Percentiles rank a stretch among this genome's conserved stretches.
Conservation (phyloP, 306 rosid species). For the Cercis canadensis region DNA sequence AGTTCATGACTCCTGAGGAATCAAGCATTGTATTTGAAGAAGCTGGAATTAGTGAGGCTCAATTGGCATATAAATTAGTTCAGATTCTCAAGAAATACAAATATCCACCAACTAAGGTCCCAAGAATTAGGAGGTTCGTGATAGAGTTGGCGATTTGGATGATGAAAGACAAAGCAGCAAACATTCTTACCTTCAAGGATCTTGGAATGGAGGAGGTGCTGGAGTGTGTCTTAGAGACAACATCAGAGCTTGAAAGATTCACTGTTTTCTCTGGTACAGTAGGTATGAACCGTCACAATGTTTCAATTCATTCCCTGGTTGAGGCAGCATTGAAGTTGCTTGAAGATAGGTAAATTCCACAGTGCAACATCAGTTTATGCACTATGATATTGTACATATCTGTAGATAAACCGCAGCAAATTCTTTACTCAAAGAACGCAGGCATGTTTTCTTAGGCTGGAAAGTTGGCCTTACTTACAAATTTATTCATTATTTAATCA, state of each 20-base stretch:
- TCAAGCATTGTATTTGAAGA: conserved; percentile 62
- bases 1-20: conserved; percentile 68
- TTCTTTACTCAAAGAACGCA: neutral
- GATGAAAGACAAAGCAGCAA: conserved; percentile 74
- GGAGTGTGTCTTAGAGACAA: conserved; percentile 79
- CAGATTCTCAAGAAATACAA: conserved; percentile 65
- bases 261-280: conserved; percentile 89
- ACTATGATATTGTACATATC: conserved; percentile 22
- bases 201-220: conserved; percentile 66
- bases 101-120: conserved; percentile 74
- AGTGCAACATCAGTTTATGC: conserved; percentile 16
- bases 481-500: conserved; percentile 31
- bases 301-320: conserved; percentile 74
- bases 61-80: conserved; percentile 58
- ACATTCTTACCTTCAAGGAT: conserved; percentile 54
- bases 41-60: conserved; percentile 64
- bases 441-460: conserved; percentile 12
- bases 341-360: conserved; percentile 36
- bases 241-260: conserved; percentile 97
- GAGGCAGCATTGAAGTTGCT: conserved; percentile 72
- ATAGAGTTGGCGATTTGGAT: conserved; percentile 89
- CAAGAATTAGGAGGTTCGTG: conserved; percentile 83
- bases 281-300: conserved; percentile 77
- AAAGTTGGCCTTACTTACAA: conserved; percentile 19
- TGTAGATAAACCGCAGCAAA: conserved; percentile 1